A percentile compares a stretch with the other conserved stretches of the same genome.
These are phyloP conservation scores for Aureobasidium sp. DNA, from an alignment of 2,329 filamentous ascomycete genomes.

Conservation along the genomic window DNA sequence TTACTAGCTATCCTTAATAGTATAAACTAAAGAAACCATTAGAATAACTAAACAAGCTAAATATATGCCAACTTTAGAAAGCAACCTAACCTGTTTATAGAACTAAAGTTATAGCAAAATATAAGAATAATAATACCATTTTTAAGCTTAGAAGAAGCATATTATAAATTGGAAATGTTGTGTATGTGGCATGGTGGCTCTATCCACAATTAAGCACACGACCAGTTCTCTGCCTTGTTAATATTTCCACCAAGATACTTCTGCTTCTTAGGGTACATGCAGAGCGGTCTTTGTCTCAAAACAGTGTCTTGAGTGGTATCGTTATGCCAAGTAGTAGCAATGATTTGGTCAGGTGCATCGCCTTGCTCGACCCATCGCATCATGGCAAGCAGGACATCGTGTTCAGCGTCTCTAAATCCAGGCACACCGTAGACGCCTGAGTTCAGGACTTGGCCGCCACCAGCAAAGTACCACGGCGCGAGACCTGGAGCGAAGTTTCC, in stretches of 20 bases:
- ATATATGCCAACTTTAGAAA: too few species aligned
- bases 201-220: background rate
- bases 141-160: too few species aligned
- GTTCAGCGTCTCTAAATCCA: slow-evolving; percentile 27
- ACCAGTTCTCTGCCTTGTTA: slow-evolving; percentile 27
- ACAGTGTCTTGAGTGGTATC: slow-evolving; percentile 26
- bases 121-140: too few species aligned
- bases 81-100: too few species aligned
- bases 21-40: too few species aligned
- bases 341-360: slow-evolving; percentile 30
- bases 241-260: slow-evolving; percentile 26
- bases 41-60: too few species aligned
- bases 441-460: slow-evolving; percentile 27
- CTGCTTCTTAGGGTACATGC: slow-evolving; percentile 29
- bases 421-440: slow-evolving; percentile 25
- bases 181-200: too few species aligned
- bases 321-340: slow-evolving; percentile 31
- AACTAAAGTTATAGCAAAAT: too few species aligned
- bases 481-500: slow-evolving; percentile 25
- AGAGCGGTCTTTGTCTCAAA: slow-evolving; percentile 30
- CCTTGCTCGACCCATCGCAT: slow-evolving; percentile 36
- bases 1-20: too few species aligned
- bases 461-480: slow-evolving; percentile 43
- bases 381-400: slow-evolving; percentile 32
- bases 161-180: too few species aligned